These are phyloP conservation scores for Picea sitchensis DNA, from an alignment of 75 land plant genomes.

Conservation along the genomic window DNA sequence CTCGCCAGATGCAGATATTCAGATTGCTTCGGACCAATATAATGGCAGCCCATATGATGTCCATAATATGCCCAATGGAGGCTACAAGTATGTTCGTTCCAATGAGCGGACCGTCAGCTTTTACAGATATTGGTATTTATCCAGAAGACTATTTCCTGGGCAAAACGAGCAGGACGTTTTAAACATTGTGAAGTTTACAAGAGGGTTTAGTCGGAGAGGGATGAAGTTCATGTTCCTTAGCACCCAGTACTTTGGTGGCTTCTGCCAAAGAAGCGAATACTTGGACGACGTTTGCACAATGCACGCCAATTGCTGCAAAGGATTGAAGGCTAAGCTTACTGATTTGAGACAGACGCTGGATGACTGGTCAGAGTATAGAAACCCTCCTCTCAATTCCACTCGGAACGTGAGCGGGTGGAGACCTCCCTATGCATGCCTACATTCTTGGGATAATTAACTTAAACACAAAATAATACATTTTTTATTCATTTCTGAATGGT, in stretches of 20 bases:
- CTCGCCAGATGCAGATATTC: constrained; percentile 31
- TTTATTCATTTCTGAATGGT: too few species aligned
- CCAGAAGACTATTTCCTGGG: constrained; percentile 25
- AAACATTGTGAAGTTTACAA: constrained; percentile 25
- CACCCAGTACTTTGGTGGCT: constrained; percentile 38
- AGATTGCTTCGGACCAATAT: constrained; percentile 47
- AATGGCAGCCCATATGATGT: constrained; percentile 34
- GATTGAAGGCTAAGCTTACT: constrained; percentile 29
- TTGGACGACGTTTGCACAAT: constrained; percentile 34
- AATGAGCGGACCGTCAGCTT: constrained; percentile 33
- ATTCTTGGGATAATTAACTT: background rate
- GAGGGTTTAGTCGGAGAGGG: constrained; percentile 15
- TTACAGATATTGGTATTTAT: constrained; percentile 40
- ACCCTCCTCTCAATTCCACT: constrained; percentile 6
- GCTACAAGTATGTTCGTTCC: constrained; percentile 36
- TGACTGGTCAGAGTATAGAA: constrained; percentile 31
- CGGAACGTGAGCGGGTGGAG: background rate
- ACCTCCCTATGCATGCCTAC: constrained; percentile 1
- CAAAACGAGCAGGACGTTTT: constrained; percentile 47
- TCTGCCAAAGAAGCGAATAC: constrained; percentile 26
- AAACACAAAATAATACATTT: too few species aligned
- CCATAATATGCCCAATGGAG: constrained; percentile 40
- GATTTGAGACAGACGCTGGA: constrained; percentile 31
- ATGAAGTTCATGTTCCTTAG: constrained; percentile 30
- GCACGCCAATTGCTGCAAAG: constrained; percentile 54